Conservation (phyloP, 2,329 filamentous ascomycete genomes). For the Aspergillus luchuensis region DNA sequence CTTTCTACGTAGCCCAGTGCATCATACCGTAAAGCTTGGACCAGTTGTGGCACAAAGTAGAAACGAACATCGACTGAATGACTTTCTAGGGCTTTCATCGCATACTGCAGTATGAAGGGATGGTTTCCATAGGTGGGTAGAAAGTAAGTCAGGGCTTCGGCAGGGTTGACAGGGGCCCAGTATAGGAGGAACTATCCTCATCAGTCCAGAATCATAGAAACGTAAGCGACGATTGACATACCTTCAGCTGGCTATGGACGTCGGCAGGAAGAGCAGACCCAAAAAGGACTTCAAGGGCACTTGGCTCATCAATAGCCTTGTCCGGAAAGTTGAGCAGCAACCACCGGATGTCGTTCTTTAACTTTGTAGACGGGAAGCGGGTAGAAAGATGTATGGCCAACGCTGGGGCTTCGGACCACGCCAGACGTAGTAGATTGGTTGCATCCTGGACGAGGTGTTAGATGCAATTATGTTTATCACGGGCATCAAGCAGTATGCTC, state of each 20-base stretch:
- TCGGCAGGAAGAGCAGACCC: conserved; percentile 75
- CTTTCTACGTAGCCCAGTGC: conserved; percentile 89
- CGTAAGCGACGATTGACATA: conserved; percentile 36
- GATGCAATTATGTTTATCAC: not conserved
- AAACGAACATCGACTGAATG: conserved; percentile 97
- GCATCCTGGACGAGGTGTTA: conserved; percentile 51
- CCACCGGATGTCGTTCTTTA: conserved; percentile 76
- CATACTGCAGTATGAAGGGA: conserved; percentile 92
- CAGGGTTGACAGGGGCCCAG: conserved; percentile 90
- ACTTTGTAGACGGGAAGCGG: conserved; percentile 73
- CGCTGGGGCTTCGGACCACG: conserved; percentile 82
- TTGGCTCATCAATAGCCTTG: conserved; percentile 76
- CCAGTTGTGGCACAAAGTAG: conserved; percentile 98
- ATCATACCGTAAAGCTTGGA: conserved; percentile 93
- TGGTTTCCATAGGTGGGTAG: conserved; percentile 87
- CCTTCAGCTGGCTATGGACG: conserved; percentile 81
- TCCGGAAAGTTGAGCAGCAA: conserved; percentile 81
- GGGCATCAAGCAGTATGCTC: not conserved
- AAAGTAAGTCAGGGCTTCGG: conserved; percentile 92
- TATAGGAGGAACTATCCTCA: conserved; percentile 74
- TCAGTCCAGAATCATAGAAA: conserved; percentile 11
- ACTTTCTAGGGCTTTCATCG: conserved; percentile 89
- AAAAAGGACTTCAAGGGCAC: conserved; percentile 80
- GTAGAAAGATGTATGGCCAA: conserved; percentile 83
- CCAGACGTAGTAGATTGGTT: conserved; percentile 70